Evolutionary conservation across 139 green algal species (phyloP).

Genomic region (Chlamydomonas applanata): DNA sequence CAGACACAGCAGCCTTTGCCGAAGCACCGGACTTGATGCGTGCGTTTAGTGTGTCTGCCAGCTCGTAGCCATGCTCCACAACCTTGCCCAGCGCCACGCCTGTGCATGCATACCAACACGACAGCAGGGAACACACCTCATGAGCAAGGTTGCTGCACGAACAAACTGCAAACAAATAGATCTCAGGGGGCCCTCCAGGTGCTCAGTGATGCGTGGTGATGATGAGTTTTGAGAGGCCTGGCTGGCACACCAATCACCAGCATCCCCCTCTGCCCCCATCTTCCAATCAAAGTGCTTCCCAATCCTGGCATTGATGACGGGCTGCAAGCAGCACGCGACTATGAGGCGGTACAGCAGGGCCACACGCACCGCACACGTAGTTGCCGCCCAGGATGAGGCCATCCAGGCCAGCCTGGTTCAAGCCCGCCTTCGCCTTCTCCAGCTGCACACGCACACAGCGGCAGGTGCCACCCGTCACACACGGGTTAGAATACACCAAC

Average conservation of each 20-base stretch:
- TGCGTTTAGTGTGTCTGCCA: slow-evolving; percentile 61
- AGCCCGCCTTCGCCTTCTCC: slow-evolving; percentile 30
- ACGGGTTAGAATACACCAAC: too few relatives aligned
- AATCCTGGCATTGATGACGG: too few relatives aligned
- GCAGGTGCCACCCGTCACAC: too few relatives aligned
- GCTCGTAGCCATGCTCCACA: slow-evolving; percentile 89
- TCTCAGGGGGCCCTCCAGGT: too few relatives aligned
- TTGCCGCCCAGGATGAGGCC: slow-evolving; percentile 94
- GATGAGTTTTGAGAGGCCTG: too few relatives aligned
- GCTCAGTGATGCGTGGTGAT: too few relatives aligned
- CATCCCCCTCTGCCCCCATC: background rate
- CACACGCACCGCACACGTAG: slow-evolving; percentile 79
- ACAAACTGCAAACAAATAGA: too few relatives aligned
- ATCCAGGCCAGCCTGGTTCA: slow-evolving; percentile 65
- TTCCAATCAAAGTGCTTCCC: background rate
- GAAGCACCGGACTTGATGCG: slow-evolving; percentile 2
- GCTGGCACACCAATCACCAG: too few relatives aligned
- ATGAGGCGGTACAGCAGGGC: background rate
- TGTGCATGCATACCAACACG: slow-evolving; percentile 1
- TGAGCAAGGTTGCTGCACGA: background rate
- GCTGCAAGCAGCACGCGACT: too few relatives aligned
- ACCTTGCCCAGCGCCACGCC: slow-evolving; percentile 95
- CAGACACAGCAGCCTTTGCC: too few relatives aligned
- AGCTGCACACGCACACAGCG: slow-evolving; percentile 13
- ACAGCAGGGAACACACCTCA: background rate